Evolutionary conservation across 140 eudicot genomes (phyloP).

Genomic region (Senecio squalidus): DNA sequence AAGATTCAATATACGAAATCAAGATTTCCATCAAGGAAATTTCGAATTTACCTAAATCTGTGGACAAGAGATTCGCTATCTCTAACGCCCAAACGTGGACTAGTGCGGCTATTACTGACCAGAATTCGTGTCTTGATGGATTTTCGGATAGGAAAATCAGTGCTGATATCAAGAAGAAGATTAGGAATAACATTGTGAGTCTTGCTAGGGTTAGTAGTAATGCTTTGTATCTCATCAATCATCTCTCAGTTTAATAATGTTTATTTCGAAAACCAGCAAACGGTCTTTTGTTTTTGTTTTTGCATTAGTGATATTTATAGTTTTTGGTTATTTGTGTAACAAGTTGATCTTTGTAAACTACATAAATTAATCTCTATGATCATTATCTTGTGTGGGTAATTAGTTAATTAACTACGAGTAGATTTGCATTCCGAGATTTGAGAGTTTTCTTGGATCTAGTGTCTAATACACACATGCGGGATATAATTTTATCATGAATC

Average conservation of each 20-base stretch:
- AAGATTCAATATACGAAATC: slow-evolving; percentile 33
- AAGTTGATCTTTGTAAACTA: slow-evolving; percentile 9
- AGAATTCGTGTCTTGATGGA: slow-evolving; percentile 66
- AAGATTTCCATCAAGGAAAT: slow-evolving; percentile 36
- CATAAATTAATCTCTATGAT: neutral
- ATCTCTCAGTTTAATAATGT: slow-evolving; percentile 26
- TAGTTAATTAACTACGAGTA: neutral
- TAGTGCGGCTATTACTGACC: slow-evolving; percentile 74
- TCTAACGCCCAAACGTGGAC: slow-evolving; percentile 72
- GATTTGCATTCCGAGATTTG: neutral
- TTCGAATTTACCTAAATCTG: slow-evolving; percentile 17
- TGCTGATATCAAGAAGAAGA: slow-evolving; percentile 30
- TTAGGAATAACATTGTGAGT: slow-evolving; percentile 28
- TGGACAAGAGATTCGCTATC: slow-evolving; percentile 35
- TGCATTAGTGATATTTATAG: neutral
- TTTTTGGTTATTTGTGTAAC: neutral
- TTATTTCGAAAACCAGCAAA: too few relatives aligned
- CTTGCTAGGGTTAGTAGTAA: slow-evolving; percentile 53
- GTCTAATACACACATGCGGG: neutral
- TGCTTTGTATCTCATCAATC: slow-evolving; percentile 67
- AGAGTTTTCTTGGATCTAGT: neutral
- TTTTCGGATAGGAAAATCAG: slow-evolving; percentile 37
- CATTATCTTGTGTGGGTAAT: too few relatives aligned
- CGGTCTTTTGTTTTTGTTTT: neutral
- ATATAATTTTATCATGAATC: too few relatives aligned